Evolutionary conservation across 768 basidiomycete species (phyloP), one percentile per base, ranked within the genome.

Genomic region (Suillus weaverae): DNA sequence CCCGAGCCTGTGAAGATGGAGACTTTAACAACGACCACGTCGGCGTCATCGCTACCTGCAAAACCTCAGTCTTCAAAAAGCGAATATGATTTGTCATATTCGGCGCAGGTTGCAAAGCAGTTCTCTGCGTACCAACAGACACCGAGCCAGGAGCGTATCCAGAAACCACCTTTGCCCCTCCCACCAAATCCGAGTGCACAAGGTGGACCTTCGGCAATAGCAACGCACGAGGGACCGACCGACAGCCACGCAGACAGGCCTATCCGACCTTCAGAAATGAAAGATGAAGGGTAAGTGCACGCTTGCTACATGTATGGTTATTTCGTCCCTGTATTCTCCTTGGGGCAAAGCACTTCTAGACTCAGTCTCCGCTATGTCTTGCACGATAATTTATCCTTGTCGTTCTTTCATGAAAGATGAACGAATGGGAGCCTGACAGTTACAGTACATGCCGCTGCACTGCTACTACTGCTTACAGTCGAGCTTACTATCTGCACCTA

Each of bases 221-320:
- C 76, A 32, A 79, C 81, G 13, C 80, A 78, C 60, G 75, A 78
- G 48, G 71, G 73, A n/a, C 60, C 74, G 16, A 66, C 74, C 22
- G 72, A 75, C 60, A 69, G 62, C 38, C 78, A 82, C 62, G 80
- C 78, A 55, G 80, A 85, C 16, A 83, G 84, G 72, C 81, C 85
- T 20, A 82, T 88, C 70, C 84, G 88, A 67, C 87, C 87, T 10
- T 85, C 85, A 22, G 90, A 92, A 74, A 89, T 89, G 88, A 88
- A 89, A 66, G 91, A 92, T 73, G 87, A 87, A 82, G 91, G 91
- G 91, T 92, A 83, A 89, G 91, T 81, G 65, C 62, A 67, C 67
- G 64, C 57, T 65, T 62, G 60, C 35, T 39, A 46, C 70, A 67
- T 67, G 60, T 61, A 55, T 46, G 38, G 68, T 64, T 62, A 65